Evolutionary conservation across 148 eudicot species (phyloP), one percentile per base, ranked within the genome.

Genomic region (Silene conica): DNA sequence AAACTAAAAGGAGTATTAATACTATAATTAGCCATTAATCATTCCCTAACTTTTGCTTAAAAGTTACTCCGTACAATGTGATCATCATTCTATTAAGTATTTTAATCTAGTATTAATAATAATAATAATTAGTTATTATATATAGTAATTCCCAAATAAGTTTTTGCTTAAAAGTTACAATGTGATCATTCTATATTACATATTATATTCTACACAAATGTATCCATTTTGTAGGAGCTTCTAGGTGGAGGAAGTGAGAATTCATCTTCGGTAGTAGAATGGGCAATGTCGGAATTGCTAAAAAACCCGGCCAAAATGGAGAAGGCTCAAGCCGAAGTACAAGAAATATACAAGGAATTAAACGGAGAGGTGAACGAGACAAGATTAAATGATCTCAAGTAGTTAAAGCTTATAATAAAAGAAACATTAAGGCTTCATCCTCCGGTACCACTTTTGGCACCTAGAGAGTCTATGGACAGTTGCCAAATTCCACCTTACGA

Each of bases 261-360:
- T 34, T 63, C 79, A 14, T 60, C 75, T 1, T 14, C 65, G 20
- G 54, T 65, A 4, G 18, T 75, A 14, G 81, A 73, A 73, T 73
- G 77, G 81, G 66, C 58, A 3, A 66, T 78, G 76, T 73, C 77
- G 6, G 77, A 78, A 61, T 54, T 78, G 72, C 34, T 78, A 5
- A 78, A 31, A 19, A 67, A 78, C 12, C 77, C 69, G 16, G 22
- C 12, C 28, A 34, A 18, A 16, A 66, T 63, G 67, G 28, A 28
- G 43, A 63, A 58, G 19, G 65, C 75, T 18, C 80, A 78, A 73
- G 64, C 31, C 3, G 76, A 78, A 65, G 80, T 72, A 18, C 43
- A 76, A 45, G 15, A 73, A 58, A 50, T 60, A 68, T 76, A 19
- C 52, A 10, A 60, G 13, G 68, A 34, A 18, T 23, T 26, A 26